Percentiles rank a stretch among this genome's conserved stretches.
Conservation (phyloP, 495 filamentous ascomycete genomes). For the Astrothelium subdiscretum region DNA sequence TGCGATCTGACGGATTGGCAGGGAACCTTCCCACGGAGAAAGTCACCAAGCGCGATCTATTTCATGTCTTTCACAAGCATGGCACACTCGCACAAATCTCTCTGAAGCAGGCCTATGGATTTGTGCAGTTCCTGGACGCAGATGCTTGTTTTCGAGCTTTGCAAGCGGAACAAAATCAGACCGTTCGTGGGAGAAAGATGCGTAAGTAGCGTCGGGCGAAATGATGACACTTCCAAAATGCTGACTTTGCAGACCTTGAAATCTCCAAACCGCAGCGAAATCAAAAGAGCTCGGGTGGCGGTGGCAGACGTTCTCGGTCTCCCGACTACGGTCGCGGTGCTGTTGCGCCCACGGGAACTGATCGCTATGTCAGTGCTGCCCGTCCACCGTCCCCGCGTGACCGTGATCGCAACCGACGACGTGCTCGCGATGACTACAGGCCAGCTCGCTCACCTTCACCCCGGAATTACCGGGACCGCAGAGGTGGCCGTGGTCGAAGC, state of each 20-base stretch:
- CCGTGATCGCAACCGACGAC: constrained; percentile 13
- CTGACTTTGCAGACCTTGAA: constrained; percentile 62
- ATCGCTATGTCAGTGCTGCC: constrained; percentile 23
- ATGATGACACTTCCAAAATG: constrained; percentile 7
- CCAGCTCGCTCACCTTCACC: constrained; percentile 53
- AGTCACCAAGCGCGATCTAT: constrained; percentile 87
- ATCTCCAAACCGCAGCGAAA: constrained; percentile 72
- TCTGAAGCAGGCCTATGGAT: constrained; percentile 93
- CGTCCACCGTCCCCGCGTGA: constrained; percentile 15
- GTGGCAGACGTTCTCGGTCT: constrained; percentile 52
- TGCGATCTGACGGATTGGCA: constrained; percentile 27
- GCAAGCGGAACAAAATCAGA: constrained; percentile 60
- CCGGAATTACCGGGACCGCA: constrained; percentile 43
- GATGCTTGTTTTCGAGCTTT: constrained; percentile 62
- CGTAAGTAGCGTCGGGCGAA: constrained; percentile 48
- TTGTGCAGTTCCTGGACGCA: constrained; percentile 82
- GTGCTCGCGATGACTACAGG: constrained; percentile 47
- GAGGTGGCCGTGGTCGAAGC: constrained; percentile 52
- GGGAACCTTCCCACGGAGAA: constrained; percentile 89
- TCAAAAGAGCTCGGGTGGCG: constrained; percentile 29
- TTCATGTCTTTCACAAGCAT: constrained; percentile 75
- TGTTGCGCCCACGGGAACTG: constrained; percentile 9
- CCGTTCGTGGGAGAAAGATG: constrained; percentile 75
- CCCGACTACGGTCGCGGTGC: constrained; percentile 52
- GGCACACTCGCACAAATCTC: constrained; percentile 89